A percentile compares a stretch with the other conserved stretches of the same genome.
These are phyloP conservation scores for Leucosporidium scottii DNA, from an alignment of 768 basidiomycete genomes.

Conservation along the genomic window DNA sequence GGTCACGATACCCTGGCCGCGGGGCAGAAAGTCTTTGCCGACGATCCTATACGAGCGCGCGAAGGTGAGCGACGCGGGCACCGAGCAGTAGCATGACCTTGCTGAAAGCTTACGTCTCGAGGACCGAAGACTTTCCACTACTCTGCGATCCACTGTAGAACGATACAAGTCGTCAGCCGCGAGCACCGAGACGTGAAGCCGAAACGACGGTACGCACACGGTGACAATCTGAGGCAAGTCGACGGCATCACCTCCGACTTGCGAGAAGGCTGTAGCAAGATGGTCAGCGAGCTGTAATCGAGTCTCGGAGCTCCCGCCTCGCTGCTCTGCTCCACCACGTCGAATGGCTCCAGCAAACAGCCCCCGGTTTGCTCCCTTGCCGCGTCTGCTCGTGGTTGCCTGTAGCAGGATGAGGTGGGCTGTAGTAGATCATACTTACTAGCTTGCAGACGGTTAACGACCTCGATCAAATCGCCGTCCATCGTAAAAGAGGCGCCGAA, in stretches of 20 bases:
- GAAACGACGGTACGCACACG: constrained; percentile 32
- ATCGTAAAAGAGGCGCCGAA: background rate
- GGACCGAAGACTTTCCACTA: constrained; percentile 39
- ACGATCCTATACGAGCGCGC: constrained; percentile 60
- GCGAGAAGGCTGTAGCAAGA: constrained; percentile 18
- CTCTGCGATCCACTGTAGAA: constrained; percentile 29
- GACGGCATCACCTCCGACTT: constrained; percentile 43
- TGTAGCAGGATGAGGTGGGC: no score
- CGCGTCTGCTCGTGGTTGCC: no score
- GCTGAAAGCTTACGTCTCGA: constrained; percentile 70
- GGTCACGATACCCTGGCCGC: constrained; percentile 78
- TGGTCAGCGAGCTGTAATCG: background rate
- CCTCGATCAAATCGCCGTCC: constrained; percentile 23
- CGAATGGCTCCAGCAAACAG: no score
- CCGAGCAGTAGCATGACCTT: background rate
- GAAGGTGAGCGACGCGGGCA: background rate
- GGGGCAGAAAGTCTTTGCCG: constrained; percentile 56
- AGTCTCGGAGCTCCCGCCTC: no score
- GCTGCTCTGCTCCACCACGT: no score
- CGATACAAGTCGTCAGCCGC: background rate
- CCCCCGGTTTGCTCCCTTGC: no score
- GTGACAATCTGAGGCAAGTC: constrained; percentile 48
- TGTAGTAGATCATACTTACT: constrained; percentile 3
- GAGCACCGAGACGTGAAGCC: background rate
- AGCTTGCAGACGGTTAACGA: constrained; percentile 26